These are phyloP conservation scores for Aegilops speltoides DNA, from an alignment of 176 grass and related monocot species.

Conservation along the genomic window DNA sequence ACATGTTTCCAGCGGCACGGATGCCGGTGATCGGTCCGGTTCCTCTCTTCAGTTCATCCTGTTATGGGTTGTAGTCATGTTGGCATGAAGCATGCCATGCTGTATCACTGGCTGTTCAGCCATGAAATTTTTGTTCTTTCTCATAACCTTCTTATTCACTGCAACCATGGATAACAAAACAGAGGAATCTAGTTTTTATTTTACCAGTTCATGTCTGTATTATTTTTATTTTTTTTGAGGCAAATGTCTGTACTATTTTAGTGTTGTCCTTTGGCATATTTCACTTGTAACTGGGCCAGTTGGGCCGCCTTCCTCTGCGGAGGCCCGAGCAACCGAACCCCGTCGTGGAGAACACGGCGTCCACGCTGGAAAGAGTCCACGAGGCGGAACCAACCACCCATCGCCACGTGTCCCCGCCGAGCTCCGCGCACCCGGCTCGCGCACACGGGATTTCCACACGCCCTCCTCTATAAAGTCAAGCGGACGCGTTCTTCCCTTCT, in stretches of 20 bases:
- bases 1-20: background rate
- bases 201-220: background rate
- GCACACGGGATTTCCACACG: background rate
- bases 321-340: background rate
- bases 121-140: background rate
- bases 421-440: slow-evolving; percentile 6
- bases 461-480: slow-evolving; percentile 21
- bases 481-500: background rate
- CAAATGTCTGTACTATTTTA: background rate
- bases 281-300: background rate
- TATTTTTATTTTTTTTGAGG: background rate
- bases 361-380: slow-evolving; percentile 6
- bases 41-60: background rate
- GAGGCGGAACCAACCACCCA: background rate
- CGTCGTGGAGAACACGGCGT: background rate
- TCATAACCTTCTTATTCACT: background rate
- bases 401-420: background rate
- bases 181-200: background rate
- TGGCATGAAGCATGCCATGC: background rate
- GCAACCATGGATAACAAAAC: background rate
- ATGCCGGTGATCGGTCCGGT: background rate
- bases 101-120: background rate
- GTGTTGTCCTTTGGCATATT: background rate
- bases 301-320: background rate
- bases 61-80: background rate